Evolutionary conservation across 2,329 filamentous ascomycete species (phyloP).

Genomic region (Nigrospora osmanthi): DNA sequence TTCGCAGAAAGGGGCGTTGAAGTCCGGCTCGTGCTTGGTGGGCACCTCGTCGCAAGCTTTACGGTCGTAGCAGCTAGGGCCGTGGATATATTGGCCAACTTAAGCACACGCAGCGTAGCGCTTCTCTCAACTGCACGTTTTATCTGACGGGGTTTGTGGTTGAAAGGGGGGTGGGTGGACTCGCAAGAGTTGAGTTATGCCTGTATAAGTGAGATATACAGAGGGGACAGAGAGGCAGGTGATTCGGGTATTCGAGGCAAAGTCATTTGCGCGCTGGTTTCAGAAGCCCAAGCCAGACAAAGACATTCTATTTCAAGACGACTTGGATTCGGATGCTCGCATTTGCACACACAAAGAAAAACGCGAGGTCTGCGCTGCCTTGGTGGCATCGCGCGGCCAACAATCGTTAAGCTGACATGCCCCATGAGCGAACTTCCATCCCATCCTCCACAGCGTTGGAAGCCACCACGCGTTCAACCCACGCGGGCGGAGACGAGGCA

Average conservation of each 20-base stretch:
- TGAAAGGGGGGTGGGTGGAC: too few relatives aligned
- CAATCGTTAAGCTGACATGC: too few relatives aligned
- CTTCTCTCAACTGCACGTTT: conserved; percentile 3
- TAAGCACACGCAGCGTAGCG: not conserved
- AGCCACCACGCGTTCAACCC: too few relatives aligned
- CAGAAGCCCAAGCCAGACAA: too few relatives aligned
- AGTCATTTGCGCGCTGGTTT: not conserved
- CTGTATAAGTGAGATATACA: not conserved
- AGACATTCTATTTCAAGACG: not conserved
- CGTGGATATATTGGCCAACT: conserved; percentile 2
- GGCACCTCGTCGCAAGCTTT: not conserved
- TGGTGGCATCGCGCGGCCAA: not conserved
- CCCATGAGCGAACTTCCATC: too few relatives aligned
- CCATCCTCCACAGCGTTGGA: too few relatives aligned
- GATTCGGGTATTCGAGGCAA: too few relatives aligned
- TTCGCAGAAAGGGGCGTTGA: not conserved
- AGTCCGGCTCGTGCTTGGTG: not conserved
- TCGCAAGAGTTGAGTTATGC: not conserved
- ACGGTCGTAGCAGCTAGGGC: not conserved
- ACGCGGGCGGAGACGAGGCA: too few relatives aligned
- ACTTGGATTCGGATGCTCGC: too few relatives aligned
- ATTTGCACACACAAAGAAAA: not conserved
- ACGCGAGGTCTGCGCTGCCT: not conserved
- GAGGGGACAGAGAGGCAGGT: too few relatives aligned
- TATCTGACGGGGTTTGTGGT: not conserved